phyloP scores from a whole-genome alignment of 1,139 yeast species.

The Blastobotrys proliferans region DNA sequence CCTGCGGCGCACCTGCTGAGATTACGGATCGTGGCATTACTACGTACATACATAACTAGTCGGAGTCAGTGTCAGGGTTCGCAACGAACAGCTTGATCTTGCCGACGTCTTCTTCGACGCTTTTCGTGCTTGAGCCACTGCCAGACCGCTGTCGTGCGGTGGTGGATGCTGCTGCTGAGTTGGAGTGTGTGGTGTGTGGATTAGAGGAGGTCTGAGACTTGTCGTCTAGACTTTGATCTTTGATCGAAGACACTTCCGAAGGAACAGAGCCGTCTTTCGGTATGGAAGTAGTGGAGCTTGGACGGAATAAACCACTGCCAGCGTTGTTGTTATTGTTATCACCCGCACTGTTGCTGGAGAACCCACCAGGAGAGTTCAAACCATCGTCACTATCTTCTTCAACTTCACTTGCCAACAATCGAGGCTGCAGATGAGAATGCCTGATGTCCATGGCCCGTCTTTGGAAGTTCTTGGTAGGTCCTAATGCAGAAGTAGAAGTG shows the following conservation, averaged over 20 bases:
- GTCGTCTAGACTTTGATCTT: slow-evolving; percentile 3
- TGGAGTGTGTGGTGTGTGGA: not conserved
- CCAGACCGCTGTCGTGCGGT: slow-evolving; percentile 15
- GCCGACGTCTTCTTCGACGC: slow-evolving; percentile 39
- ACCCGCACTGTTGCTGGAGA: not conserved
- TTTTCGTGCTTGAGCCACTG: slow-evolving; percentile 29
- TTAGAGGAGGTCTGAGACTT: not conserved
- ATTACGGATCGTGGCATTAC: too few species aligned
- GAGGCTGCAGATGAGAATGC: slow-evolving; percentile 71
- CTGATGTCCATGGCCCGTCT: slow-evolving; percentile 51
- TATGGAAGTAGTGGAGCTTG: slow-evolving; percentile 5
- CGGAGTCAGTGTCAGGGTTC: slow-evolving; percentile 55
- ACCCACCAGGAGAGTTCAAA: slow-evolving; percentile 10
- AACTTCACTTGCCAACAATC: slow-evolving; percentile 72
- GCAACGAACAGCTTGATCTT: slow-evolving; percentile 57
- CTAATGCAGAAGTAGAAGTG: slow-evolving; percentile 20
- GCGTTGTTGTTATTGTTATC: slow-evolving; percentile 4
- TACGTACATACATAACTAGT: slow-evolving; percentile 9
- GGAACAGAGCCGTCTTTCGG: not conserved
- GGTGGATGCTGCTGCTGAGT: not conserved
- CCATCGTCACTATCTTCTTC: slow-evolving; percentile 53
- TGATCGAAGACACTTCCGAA: slow-evolving; percentile 9
- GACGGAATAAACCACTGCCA: slow-evolving; percentile 1
- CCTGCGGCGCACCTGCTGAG: too few species aligned
- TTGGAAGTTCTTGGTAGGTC: slow-evolving; percentile 29